These are phyloP conservation scores for Pyrenochaeta sp. DNA, from an alignment of 2,329 filamentous ascomycete species.

Conservation along the genomic window DNA sequence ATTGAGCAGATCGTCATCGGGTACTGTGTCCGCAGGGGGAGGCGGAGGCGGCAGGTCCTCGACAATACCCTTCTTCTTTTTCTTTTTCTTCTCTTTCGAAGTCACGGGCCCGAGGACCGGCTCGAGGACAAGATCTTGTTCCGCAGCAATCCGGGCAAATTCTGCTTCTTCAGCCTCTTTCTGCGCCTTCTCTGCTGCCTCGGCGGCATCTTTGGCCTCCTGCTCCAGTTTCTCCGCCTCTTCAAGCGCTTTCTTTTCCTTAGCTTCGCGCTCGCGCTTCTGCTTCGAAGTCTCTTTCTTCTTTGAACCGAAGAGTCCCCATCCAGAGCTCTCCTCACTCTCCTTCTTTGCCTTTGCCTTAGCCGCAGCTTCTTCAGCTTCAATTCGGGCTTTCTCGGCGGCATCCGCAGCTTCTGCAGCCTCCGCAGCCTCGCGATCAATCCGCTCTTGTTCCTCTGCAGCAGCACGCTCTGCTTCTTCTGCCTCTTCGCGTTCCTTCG, in stretches of 20 bases:
- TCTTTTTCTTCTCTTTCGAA: slow-evolving; percentile 47
- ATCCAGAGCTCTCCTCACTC: slow-evolving; percentile 36
- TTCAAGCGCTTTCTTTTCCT: slow-evolving; percentile 38
- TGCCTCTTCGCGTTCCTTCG: slow-evolving; percentile 45
- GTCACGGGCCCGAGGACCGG: slow-evolving; percentile 19
- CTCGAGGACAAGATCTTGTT: slow-evolving; percentile 35
- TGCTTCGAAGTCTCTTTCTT: slow-evolving; percentile 50
- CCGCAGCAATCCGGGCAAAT: slow-evolving; percentile 48
- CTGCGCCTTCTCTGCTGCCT: slow-evolving; percentile 48
- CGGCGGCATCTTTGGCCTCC: slow-evolving; percentile 33
- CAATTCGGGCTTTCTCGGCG: slow-evolving; percentile 13
- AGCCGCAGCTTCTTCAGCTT: slow-evolving; percentile 28
- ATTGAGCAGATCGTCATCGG: slow-evolving; percentile 45
- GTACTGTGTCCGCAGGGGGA: slow-evolving; percentile 20
- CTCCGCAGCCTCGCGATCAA: slow-evolving; percentile 39
- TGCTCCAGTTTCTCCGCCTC: slow-evolving; percentile 39
- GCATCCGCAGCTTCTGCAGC: slow-evolving; percentile 31
- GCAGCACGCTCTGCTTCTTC: slow-evolving; percentile 46
- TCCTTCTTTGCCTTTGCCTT: slow-evolving; percentile 26
- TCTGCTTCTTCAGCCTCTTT: slow-evolving; percentile 37
- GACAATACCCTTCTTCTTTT: slow-evolving; percentile 42
- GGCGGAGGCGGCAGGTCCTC: slow-evolving; percentile 25
- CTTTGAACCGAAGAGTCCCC: slow-evolving; percentile 27
- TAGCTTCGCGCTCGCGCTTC: slow-evolving; percentile 38
- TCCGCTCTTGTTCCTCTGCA: slow-evolving; percentile 37